Conservation (phyloP, 2,329 filamentous ascomycete species). For the Scedosporium aurantiacum region DNA sequence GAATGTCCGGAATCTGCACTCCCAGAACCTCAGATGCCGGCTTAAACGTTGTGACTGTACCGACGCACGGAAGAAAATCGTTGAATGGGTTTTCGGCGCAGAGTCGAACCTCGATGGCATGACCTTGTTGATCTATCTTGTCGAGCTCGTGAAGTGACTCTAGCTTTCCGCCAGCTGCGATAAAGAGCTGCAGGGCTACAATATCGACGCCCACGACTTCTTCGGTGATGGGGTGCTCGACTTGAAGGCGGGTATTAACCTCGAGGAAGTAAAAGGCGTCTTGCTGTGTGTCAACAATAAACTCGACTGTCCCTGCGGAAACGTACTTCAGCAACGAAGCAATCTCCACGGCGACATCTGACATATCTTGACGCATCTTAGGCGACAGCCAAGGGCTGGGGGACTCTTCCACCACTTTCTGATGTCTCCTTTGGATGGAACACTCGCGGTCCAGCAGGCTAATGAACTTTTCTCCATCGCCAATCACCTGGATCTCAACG, state of each 20-base stretch:
- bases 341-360: constrained; percentile 19
- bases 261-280: constrained; percentile 31
- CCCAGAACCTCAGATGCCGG: neutral
- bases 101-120: constrained; percentile 29
- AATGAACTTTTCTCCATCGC: constrained; percentile 31
- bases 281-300: constrained; percentile 21
- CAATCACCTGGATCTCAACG: constrained; percentile 39
- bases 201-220: constrained; percentile 25
- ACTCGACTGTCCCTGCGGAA: constrained; percentile 29
- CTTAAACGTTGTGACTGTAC: constrained; percentile 21
- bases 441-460: constrained; percentile 37
- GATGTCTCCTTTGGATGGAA: constrained; percentile 37
- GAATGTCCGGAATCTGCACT: constrained; percentile 15
- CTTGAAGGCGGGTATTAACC: constrained; percentile 31
- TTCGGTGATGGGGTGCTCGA: constrained; percentile 34
- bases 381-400: constrained; percentile 16
- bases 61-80: constrained; percentile 11
- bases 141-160: neutral
- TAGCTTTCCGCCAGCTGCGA: constrained; percentile 6
- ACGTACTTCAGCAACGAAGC: constrained; percentile 21
- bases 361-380: constrained; percentile 19
- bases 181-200: constrained; percentile 14
- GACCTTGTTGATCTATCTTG: constrained; percentile 16
- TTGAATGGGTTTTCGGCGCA: constrained; percentile 26
- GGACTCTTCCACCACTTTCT: constrained; percentile 39